Percentiles rank a stretch among this genome's conserved stretches.
Evolutionary conservation across 2,329 filamentous ascomycete genomes (phyloP).

Genomic region (Sphaerulina populicola): DNA sequence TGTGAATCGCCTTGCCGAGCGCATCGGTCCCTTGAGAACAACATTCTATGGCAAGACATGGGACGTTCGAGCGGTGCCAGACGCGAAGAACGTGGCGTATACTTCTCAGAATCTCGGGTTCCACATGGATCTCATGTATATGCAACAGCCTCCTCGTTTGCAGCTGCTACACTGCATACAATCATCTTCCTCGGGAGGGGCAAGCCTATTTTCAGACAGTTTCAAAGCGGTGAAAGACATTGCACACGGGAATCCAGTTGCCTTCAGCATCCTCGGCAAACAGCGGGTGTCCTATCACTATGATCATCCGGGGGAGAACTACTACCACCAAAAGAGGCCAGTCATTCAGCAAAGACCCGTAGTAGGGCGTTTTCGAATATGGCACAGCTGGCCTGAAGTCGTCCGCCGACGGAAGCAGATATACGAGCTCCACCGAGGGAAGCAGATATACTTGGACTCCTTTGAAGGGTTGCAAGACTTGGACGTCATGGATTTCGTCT

Average conservation of each 20-base stretch:
- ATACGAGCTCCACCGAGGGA: no score
- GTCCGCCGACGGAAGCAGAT: no score
- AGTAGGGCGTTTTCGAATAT: not conserved
- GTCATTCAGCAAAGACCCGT: constrained; percentile 21
- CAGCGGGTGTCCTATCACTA: constrained; percentile 43
- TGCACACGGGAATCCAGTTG: not conserved
- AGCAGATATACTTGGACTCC: no score
- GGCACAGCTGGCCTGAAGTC: not conserved
- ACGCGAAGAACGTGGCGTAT: constrained; percentile 85
- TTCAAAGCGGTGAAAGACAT: constrained; percentile 49
- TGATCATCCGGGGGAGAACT: constrained; percentile 35
- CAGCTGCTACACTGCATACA: constrained; percentile 85
- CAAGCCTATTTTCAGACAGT: constrained; percentile 77
- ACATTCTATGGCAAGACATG: constrained; percentile 90
- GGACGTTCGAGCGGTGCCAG: constrained; percentile 73
- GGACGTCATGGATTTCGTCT: constrained; percentile 21
- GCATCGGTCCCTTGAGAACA: constrained; percentile 70
- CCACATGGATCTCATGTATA: constrained; percentile 91
- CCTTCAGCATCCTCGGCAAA: constrained; percentile 13
- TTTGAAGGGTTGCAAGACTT: not conserved
- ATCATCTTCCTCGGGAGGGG: constrained; percentile 70
- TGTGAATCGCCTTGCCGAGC: constrained; percentile 59
- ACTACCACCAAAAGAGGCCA: constrained; percentile 25
- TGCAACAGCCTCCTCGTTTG: constrained; percentile 66
- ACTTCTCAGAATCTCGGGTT: constrained; percentile 73